Evolutionary conservation across 2,329 filamentous ascomycete genomes (phyloP).

Genomic region (Colletotrichum sp.): DNA sequence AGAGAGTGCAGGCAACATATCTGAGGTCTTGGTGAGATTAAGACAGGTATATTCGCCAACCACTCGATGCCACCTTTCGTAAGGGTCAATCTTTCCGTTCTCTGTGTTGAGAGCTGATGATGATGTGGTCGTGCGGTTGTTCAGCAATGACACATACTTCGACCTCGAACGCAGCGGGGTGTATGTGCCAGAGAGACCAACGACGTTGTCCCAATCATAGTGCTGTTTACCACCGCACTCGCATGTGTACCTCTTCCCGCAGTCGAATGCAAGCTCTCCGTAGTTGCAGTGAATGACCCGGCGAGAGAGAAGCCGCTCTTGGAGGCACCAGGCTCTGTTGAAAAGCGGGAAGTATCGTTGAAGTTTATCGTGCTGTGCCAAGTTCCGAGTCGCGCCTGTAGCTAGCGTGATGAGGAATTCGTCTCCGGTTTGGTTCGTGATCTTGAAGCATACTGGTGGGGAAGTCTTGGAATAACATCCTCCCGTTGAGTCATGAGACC

Average conservation of each 20-base stretch:
- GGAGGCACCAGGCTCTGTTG: neutral
- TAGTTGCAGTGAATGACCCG: slow-evolving; percentile 1
- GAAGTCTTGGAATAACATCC: neutral
- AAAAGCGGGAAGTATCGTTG: neutral
- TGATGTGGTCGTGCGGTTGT: neutral
- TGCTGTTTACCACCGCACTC: neutral
- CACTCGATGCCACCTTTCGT: neutral
- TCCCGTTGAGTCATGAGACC: neutral
- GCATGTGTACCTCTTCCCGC: neutral
- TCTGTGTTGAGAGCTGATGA: neutral
- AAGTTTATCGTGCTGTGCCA: neutral
- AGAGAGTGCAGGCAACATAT: slow-evolving; percentile 2
- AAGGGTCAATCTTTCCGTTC: neutral
- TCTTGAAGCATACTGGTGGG: neutral
- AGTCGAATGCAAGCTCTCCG: neutral
- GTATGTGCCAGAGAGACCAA: neutral
- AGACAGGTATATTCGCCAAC: slow-evolving; percentile 1
- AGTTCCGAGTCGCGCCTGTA: neutral
- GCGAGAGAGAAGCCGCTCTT: neutral
- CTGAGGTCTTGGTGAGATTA: neutral
- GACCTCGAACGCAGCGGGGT: neutral
- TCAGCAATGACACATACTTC: neutral
- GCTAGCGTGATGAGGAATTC: neutral
- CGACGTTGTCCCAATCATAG: neutral
- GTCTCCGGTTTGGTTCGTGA: accelerated